phyloP scores from a whole-genome alignment of 2,329 filamentous ascomycete species.

The Aaosphaeria pasadenensis region DNA sequence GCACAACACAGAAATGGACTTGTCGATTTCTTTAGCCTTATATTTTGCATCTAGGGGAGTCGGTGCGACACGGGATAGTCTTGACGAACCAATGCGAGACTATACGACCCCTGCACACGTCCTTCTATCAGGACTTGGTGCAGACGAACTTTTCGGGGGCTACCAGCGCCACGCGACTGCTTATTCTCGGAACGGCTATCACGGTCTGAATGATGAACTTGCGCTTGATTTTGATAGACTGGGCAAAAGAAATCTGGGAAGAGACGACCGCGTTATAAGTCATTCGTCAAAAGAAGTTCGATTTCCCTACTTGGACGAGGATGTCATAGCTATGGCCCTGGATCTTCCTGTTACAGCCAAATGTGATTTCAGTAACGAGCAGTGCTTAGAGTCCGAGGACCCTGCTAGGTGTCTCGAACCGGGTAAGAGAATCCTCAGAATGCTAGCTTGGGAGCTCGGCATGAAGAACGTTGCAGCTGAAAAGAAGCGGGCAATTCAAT shows the following conservation, averaged over 20 bases:
- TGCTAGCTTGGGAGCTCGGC: slow-evolving; percentile 71
- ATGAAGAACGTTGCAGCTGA: slow-evolving; percentile 73
- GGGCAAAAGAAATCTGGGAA: slow-evolving; percentile 89
- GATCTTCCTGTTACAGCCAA: slow-evolving; percentile 74
- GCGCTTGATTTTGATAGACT: slow-evolving; percentile 80
- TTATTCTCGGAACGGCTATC: slow-evolving; percentile 66
- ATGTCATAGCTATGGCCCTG: slow-evolving; percentile 78
- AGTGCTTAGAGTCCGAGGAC: slow-evolving; percentile 16
- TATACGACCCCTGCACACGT: slow-evolving; percentile 76
- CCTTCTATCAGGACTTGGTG: slow-evolving; percentile 86
- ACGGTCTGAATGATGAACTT: slow-evolving; percentile 75
- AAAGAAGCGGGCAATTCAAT: slow-evolving; percentile 79
- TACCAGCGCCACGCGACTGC: slow-evolving; percentile 82
- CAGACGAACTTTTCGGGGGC: slow-evolving; percentile 93
- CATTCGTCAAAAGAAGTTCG: slow-evolving; percentile 86
- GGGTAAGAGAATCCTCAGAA: slow-evolving; percentile 75
- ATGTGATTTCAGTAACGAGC: slow-evolving; percentile 69
- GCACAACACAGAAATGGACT: slow-evolving; percentile 97
- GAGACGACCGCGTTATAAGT: slow-evolving; percentile 87
- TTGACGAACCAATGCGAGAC: slow-evolving; percentile 25
- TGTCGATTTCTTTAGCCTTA: slow-evolving; percentile 90
- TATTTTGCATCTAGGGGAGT: slow-evolving; percentile 86
- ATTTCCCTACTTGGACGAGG: slow-evolving; percentile 88
- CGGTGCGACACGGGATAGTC: slow-evolving; percentile 43
- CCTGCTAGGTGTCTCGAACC: slow-evolving; percentile 57